Percentiles rank a stretch among this genome's conserved stretches.
Conservation (phyloP, 495 filamentous ascomycete genomes). For the Collariella sp. region DNA sequence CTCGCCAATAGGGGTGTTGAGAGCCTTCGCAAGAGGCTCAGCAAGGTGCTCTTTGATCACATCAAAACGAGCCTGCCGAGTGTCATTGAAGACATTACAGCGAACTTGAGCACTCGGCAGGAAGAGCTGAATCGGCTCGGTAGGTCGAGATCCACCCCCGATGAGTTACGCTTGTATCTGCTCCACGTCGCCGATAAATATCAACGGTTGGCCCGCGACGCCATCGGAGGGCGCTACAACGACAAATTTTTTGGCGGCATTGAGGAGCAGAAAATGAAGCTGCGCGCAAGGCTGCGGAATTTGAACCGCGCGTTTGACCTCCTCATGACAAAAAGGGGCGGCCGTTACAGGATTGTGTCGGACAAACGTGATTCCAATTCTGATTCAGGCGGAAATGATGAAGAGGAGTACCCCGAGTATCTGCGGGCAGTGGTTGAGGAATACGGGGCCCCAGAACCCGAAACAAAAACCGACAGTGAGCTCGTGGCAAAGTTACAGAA, state of each 20-base stretch:
- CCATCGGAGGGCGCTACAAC: constrained; percentile 25
- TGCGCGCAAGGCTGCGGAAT: constrained; percentile 19
- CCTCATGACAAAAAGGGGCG: constrained; percentile 15
- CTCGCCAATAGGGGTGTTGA: constrained; percentile 22
- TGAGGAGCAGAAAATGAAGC: constrained; percentile 7
- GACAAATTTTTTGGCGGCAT: constrained; percentile 18
- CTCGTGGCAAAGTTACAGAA: constrained; percentile 8
- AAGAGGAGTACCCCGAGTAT: constrained; percentile 10
- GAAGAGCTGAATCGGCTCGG: constrained; percentile 20
- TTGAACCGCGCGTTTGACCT: constrained; percentile 19
- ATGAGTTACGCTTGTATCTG: constrained; percentile 23
- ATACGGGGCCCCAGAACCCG: constrained; percentile 17
- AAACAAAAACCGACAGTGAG: neutral
- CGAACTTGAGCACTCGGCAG: constrained; percentile 6
- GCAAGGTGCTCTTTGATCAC: constrained; percentile 23
- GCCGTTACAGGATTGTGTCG: constrained; percentile 12
- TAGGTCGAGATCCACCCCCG: constrained; percentile 17
- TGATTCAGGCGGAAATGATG: neutral
- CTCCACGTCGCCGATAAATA: constrained; percentile 22
- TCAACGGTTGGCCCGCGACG: constrained; percentile 22
- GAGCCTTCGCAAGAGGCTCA: constrained; percentile 26
- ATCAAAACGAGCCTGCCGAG: constrained; percentile 23
- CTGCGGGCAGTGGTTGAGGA: constrained; percentile 10
- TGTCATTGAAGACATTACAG: constrained; percentile 24
- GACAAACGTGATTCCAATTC: constrained; percentile 4